phyloP scores from a whole-genome alignment of 345 rosid genomes.

The Psidium friedrichsthalianum region DNA sequence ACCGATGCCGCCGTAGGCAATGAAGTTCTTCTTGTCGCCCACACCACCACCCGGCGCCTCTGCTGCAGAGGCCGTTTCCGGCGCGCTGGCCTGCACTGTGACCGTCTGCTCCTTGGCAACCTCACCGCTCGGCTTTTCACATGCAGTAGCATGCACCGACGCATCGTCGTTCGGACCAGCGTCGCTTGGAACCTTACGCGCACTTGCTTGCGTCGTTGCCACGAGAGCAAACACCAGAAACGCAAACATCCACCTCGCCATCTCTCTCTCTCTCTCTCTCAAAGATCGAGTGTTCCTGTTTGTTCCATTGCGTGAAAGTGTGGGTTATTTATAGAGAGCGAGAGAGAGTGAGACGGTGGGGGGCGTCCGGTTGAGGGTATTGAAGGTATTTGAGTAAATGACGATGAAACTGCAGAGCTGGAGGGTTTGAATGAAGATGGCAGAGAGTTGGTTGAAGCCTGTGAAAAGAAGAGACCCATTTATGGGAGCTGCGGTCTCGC shows the following conservation, averaged over 20 bases:
- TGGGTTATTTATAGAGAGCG: background rate
- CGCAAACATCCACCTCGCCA: background rate
- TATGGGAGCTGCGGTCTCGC: background rate
- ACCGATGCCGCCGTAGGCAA: slow-evolving; percentile 49
- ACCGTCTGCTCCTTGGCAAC: background rate
- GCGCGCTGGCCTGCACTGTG: background rate
- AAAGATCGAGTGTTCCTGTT: background rate
- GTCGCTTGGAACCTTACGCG: background rate
- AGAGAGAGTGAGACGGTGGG: background rate
- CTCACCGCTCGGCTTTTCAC: background rate
- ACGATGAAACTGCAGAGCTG: background rate
- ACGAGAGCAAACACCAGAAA: background rate
- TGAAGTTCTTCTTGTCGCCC: slow-evolving; percentile 46
- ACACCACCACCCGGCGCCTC: slow-evolving; percentile 27
- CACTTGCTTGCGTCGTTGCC: background rate
- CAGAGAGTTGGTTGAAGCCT: background rate
- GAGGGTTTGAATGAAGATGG: background rate
- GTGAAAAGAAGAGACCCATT: background rate
- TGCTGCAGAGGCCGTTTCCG: slow-evolving; percentile 15
- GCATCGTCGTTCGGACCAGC: background rate
- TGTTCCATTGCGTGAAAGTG: background rate
- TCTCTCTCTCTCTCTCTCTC: background rate
- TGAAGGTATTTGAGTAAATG: background rate
- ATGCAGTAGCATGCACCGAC: background rate
- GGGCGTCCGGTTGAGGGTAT: background rate